phyloP scores from a whole-genome alignment of 139 green algal species.

The Chlorella sp. region DNA sequence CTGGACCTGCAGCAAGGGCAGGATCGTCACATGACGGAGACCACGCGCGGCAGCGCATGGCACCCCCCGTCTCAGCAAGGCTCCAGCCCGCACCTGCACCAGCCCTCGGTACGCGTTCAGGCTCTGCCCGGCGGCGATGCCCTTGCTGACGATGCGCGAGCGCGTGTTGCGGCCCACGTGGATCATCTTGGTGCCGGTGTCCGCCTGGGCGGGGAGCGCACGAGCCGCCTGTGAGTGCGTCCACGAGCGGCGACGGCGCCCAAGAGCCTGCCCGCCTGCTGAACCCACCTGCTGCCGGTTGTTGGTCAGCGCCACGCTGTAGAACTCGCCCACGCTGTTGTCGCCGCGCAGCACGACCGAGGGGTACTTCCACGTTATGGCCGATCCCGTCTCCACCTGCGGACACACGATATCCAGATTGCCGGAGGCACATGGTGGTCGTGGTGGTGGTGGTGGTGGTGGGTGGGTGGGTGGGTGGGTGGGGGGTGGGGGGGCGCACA shows the following conservation, averaged over 20 bases:
- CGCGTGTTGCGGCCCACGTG: slow-evolving; percentile 98
- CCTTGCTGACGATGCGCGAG: slow-evolving; percentile 97
- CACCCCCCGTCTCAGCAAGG: no score
- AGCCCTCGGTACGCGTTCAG: slow-evolving; percentile 89
- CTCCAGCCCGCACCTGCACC: slow-evolving; percentile 76
- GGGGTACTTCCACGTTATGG: slow-evolving; percentile 99
- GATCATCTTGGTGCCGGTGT: slow-evolving; percentile 97
- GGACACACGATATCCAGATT: no score
- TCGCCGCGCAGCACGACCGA: slow-evolving; percentile 92
- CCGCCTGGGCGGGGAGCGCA: slow-evolving; percentile 31
- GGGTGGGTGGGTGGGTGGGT: no score
- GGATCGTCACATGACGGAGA: no score
- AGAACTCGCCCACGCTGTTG: slow-evolving; percentile 97
- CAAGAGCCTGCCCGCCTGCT: no score
- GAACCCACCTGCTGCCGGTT: slow-evolving; percentile 87
- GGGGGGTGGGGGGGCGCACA: no score
- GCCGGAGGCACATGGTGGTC: no score
- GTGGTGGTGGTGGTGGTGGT: no score
- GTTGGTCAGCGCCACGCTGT: slow-evolving; percentile 98
- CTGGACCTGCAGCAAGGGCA: slow-evolving; percentile 78
- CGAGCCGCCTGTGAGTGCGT: no score
- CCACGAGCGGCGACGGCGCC: neutral
- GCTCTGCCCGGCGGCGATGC: slow-evolving; percentile 90
- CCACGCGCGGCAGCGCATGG: no score
- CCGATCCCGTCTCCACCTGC: slow-evolving; percentile 96